These are phyloP conservation scores for Diaporthe eres DNA, from an alignment of 2,329 filamentous ascomycete genomes.

Conservation along the genomic window DNA sequence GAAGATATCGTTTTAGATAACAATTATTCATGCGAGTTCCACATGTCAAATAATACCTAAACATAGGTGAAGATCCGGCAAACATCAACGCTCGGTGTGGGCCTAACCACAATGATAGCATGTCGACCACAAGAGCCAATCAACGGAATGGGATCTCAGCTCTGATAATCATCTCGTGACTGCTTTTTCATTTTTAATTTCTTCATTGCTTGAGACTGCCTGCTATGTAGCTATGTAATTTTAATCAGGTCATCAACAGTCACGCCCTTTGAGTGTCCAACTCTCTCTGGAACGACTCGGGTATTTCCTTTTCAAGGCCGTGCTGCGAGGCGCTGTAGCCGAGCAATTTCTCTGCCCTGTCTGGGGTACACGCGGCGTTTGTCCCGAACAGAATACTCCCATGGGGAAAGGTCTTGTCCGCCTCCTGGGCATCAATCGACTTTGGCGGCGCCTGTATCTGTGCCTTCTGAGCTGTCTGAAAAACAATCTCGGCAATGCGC, in stretches of 20 bases:
- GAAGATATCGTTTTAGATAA: neutral
- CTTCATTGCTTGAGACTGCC: neutral
- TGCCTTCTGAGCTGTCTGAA: neutral
- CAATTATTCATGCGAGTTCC: neutral
- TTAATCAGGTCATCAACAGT: neutral
- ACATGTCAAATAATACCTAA: neutral
- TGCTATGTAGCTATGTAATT: neutral
- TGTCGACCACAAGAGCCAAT: neutral
- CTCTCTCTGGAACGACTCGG: constrained; percentile 3
- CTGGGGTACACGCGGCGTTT: neutral
- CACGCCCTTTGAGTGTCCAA: neutral
- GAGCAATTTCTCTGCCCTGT: neutral
- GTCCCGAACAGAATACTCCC: neutral
- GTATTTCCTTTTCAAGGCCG: neutral
- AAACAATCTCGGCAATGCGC: neutral
- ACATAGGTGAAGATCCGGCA: neutral
- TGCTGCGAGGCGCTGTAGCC: neutral
- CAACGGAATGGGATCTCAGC: neutral
- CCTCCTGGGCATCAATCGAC: constrained; percentile 9
- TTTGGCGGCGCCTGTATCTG: neutral
- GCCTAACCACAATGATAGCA: neutral
- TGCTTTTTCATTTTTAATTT: neutral
- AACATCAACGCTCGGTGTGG: neutral
- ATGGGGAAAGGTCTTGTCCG: neutral
- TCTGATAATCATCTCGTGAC: neutral